Conservation (phyloP, 805 yeast species). For the Candida quercuum region DNA sequence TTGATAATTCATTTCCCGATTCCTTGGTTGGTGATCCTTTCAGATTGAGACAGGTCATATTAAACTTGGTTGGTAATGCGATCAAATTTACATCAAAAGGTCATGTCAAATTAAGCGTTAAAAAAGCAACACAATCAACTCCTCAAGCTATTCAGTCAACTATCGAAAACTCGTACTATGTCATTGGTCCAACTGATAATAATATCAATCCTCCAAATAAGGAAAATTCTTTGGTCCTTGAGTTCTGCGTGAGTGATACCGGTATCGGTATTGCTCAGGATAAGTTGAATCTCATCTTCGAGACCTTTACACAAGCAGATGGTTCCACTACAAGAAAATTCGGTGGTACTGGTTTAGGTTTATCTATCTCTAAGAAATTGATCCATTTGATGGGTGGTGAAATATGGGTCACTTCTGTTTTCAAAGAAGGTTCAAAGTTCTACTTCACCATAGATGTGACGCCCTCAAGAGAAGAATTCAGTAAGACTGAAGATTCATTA, state of each 20-base stretch:
- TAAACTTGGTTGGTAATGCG: constrained; percentile 85
- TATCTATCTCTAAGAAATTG: constrained; percentile 80
- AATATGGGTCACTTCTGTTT: constrained; percentile 81
- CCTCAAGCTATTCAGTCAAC: constrained; percentile 16
- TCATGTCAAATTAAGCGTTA: constrained; percentile 71
- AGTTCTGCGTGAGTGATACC: constrained; percentile 85
- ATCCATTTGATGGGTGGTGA: constrained; percentile 93
- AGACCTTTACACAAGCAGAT: constrained; percentile 89
- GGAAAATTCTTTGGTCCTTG: constrained; percentile 43
- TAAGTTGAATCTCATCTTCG: constrained; percentile 79
- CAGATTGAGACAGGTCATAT: constrained; percentile 79
- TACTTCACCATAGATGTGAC: constrained; percentile 78
- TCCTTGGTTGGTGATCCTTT: constrained; percentile 84
- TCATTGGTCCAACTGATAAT: constrained; percentile 20
- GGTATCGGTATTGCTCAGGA: constrained; percentile 88
- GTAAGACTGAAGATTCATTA: constrained; percentile 61
- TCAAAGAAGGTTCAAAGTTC: constrained; percentile 78
- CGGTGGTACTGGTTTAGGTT: constrained; percentile 90
- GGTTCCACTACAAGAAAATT: constrained; percentile 90
- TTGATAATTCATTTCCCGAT: constrained; percentile 85
- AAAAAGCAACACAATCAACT: constrained; percentile 38
- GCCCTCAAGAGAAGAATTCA: constrained; percentile 55
- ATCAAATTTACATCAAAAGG: constrained; percentile 83
- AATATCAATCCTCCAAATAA: constrained; percentile 15
- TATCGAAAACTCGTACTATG: constrained; percentile 25